Conservation (phyloP, 306 rosid genomes). For the Quillaja saponaria region DNA sequence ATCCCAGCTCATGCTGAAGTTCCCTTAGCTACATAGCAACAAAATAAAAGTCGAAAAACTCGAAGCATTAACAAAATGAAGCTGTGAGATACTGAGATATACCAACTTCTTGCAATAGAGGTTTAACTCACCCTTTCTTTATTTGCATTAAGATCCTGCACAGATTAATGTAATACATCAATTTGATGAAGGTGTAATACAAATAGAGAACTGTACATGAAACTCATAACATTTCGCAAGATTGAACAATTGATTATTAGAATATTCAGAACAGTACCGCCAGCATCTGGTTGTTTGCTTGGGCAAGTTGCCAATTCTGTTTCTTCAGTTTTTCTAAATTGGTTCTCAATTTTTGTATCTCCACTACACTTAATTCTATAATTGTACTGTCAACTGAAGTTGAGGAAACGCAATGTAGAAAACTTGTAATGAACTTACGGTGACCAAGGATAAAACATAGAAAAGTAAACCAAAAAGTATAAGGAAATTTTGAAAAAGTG, state of each 20-base stretch:
- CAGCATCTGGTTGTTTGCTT: slow-evolving; percentile 63
- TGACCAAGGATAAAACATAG: background rate
- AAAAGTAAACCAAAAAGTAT: slow-evolving; percentile 12
- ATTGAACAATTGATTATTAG: slow-evolving; percentile 8
- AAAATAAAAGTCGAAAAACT: slow-evolving; percentile 15
- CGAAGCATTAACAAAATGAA: slow-evolving; percentile 8
- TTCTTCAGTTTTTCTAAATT: slow-evolving; percentile 58
- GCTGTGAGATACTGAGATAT: slow-evolving; percentile 4
- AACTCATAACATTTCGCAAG: background rate
- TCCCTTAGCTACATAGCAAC: slow-evolving; percentile 53
- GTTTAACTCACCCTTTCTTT: slow-evolving; percentile 71
- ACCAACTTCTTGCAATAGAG: slow-evolving; percentile 27
- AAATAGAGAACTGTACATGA: background rate
- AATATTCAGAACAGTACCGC: slow-evolving; percentile 42
- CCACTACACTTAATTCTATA: slow-evolving; percentile 54
- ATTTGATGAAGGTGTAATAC: slow-evolving; percentile 6
- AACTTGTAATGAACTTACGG: background rate
- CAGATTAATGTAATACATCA: slow-evolving; percentile 23
- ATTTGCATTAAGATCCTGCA: slow-evolving; percentile 72
- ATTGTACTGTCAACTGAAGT: slow-evolving; percentile 46
- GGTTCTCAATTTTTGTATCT: slow-evolving; percentile 54
- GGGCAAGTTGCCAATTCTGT: slow-evolving; percentile 79
- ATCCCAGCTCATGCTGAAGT: slow-evolving; percentile 70
- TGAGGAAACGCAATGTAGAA: slow-evolving; percentile 33
- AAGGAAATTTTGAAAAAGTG: background rate